These are phyloP conservation scores for Lophium mytilinum DNA, from an alignment of 495 filamentous ascomycete genomes.

Conservation along the genomic window DNA sequence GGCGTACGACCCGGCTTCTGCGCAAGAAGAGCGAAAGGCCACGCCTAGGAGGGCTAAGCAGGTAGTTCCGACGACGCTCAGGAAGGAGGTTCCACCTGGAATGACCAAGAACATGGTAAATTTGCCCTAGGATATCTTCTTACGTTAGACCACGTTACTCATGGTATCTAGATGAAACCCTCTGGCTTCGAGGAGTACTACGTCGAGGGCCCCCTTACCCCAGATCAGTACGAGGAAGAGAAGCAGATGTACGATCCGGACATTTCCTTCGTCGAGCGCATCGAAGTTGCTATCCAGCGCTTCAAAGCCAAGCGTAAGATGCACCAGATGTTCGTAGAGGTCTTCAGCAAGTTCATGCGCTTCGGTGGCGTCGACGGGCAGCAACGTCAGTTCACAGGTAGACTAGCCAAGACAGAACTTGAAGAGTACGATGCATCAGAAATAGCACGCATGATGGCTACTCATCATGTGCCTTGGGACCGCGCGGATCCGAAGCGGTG, in stretches of 20 bases:
- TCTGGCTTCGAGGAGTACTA: conserved; percentile 55
- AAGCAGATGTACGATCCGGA: conserved; percentile 32
- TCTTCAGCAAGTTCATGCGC: conserved; percentile 72
- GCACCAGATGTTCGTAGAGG: conserved; percentile 45
- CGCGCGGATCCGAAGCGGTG: conserved; percentile 44
- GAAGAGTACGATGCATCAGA: conserved; percentile 49
- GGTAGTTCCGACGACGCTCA: conserved; percentile 5
- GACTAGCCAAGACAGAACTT: conserved; percentile 46
- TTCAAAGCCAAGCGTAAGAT: conserved; percentile 70
- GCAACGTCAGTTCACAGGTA: conserved; percentile 59
- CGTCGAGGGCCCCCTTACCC: conserved; percentile 70
- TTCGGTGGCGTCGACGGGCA: conserved; percentile 73
- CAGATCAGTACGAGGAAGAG: conserved; percentile 55
- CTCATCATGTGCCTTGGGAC: conserved; percentile 44
- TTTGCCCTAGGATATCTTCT: neutral
- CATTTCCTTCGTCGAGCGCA: conserved; percentile 42
- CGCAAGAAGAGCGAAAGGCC: neutral
- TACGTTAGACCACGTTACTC: conserved; percentile 13
- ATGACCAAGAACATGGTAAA: conserved; percentile 19
- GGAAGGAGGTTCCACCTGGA: conserved; percentile 11
- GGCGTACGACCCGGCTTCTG: conserved; percentile 9
- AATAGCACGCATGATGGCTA: conserved; percentile 53
- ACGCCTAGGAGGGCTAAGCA: neutral
- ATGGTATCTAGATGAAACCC: conserved; percentile 20
- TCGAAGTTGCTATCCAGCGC: conserved; percentile 78